Percentiles rank a stretch among this genome's conserved stretches.
Evolutionary conservation across 2,329 filamentous ascomycete species (phyloP).

Genomic region (Fusarium lyarnte): DNA sequence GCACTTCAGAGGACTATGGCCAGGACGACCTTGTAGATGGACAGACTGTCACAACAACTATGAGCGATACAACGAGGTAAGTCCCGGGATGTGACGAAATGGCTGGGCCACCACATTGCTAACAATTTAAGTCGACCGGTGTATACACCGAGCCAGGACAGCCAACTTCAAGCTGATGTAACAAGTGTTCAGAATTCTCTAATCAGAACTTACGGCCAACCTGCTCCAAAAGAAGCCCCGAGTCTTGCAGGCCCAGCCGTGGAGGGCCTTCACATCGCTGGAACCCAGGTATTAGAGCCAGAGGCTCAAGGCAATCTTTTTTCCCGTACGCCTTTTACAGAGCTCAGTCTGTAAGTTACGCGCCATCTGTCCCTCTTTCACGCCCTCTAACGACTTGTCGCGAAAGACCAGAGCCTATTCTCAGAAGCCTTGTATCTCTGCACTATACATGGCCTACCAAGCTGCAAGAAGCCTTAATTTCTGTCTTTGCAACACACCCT

Average conservation of each 20-base stretch:
- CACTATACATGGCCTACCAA: background rate
- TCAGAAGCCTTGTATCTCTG: background rate
- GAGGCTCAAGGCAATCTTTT: background rate
- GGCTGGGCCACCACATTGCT: no score
- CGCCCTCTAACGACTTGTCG: background rate
- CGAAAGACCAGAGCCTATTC: background rate
- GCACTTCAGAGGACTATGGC: background rate
- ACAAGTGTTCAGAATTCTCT: accelerated
- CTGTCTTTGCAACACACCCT: accelerated
- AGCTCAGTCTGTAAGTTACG: background rate
- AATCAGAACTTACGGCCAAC: no score
- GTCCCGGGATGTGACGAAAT: accelerated
- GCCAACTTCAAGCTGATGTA: accelerated
- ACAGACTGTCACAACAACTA: background rate
- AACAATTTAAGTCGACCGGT: no score
- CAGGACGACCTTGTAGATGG: no score
- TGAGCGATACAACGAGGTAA: accelerated
- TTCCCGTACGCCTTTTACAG: background rate
- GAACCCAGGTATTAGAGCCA: background rate
- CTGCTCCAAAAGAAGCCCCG: accelerated
- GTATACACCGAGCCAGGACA: background rate
- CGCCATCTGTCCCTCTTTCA: background rate
- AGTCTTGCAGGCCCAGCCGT: accelerated
- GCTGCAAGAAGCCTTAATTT: background rate
- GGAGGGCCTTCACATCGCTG: accelerated